These are phyloP conservation scores for Aspergillus candidus DNA, from an alignment of 2,329 filamentous ascomycete species.

Conservation along the genomic window DNA sequence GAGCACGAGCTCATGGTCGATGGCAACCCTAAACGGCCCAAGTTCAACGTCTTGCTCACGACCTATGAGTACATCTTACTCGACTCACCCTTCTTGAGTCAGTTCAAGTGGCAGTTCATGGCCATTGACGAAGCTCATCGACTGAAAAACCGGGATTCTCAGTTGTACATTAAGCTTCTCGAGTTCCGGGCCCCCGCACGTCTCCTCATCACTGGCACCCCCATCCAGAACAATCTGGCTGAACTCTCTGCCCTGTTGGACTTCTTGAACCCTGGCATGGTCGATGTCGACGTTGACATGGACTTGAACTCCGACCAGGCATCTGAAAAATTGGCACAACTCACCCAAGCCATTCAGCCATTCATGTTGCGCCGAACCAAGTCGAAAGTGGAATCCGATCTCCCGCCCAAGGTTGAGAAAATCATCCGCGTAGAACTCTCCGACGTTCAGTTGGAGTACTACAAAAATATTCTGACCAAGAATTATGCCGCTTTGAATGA, in stretches of 20 bases:
- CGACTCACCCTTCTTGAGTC: constrained; percentile 75
- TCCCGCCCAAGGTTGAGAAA: constrained; percentile 96
- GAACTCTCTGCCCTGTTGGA: constrained; percentile 90
- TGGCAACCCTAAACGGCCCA: constrained; percentile 78
- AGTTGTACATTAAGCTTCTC: constrained; percentile 78
- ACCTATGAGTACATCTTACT: constrained; percentile 94
- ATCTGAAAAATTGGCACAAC: constrained; percentile 75
- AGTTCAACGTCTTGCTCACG: constrained; percentile 96
- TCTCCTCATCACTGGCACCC: constrained; percentile 91
- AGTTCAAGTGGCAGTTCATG: constrained; percentile 96
- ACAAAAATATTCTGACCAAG: constrained; percentile 95
- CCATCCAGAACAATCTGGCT: constrained; percentile 92
- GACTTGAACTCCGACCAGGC: constrained; percentile 76
- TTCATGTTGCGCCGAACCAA: constrained; percentile 95
- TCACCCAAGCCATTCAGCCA: constrained; percentile 82
- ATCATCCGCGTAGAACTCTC: constrained; percentile 97
- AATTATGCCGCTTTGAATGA: constrained; percentile 94
- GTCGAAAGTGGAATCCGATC: constrained; percentile 91
- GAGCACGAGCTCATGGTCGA: constrained; percentile 86
- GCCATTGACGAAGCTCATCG: constrained; percentile 96
- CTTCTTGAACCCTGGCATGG: constrained; percentile 92
- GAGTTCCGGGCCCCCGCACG: constrained; percentile 84
- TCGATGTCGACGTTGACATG: constrained; percentile 85
- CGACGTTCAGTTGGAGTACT: constrained; percentile 94
- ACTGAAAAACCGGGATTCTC: constrained; percentile 91